Percentiles rank a stretch among this genome's conserved stretches.
These are phyloP conservation scores for Diplosphaera chodatii DNA, from an alignment of 139 green algal genomes.

Conservation along the genomic window DNA sequence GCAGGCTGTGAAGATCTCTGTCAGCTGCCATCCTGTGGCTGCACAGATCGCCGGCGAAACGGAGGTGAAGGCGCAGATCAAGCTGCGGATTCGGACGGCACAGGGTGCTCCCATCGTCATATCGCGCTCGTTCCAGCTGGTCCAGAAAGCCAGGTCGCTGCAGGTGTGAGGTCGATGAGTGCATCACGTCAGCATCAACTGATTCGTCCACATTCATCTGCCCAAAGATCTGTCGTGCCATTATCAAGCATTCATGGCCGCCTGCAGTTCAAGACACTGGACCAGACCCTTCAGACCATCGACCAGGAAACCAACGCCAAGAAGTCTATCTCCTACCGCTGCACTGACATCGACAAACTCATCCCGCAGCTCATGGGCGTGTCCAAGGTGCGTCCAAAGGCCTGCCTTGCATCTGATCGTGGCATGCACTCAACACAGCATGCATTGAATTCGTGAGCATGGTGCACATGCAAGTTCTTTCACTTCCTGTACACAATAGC, in stretches of 20 bases:
- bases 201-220: too few species aligned
- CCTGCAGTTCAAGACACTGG: constrained; percentile 80
- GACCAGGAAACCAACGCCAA: constrained; percentile 67
- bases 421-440: too few species aligned
- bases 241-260: too few species aligned
- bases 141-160: background rate
- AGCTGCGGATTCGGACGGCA: constrained; percentile 75
- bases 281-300: constrained; percentile 63
- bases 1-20: too few species aligned
- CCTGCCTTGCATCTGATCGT: background rate
- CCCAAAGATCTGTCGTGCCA: too few species aligned
- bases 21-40: too few species aligned
- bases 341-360: constrained; percentile 86
- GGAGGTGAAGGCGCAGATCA: constrained; percentile 96
- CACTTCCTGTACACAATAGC: too few species aligned
- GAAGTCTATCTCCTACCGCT: constrained; percentile 61
- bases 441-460: too few species aligned
- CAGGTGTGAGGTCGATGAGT: background rate
- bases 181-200: too few species aligned
- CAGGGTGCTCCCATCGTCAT: constrained; percentile 66
- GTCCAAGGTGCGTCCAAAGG: constrained; percentile 49
- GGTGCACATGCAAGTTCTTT: too few species aligned
- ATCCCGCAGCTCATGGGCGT: constrained; percentile 93
- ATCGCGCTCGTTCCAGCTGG: constrained; percentile 78
- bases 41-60: constrained; percentile 76